Evolutionary conservation across 2,329 filamentous ascomycete species (phyloP).

Genomic region (Diaporthe ampelina): DNA sequence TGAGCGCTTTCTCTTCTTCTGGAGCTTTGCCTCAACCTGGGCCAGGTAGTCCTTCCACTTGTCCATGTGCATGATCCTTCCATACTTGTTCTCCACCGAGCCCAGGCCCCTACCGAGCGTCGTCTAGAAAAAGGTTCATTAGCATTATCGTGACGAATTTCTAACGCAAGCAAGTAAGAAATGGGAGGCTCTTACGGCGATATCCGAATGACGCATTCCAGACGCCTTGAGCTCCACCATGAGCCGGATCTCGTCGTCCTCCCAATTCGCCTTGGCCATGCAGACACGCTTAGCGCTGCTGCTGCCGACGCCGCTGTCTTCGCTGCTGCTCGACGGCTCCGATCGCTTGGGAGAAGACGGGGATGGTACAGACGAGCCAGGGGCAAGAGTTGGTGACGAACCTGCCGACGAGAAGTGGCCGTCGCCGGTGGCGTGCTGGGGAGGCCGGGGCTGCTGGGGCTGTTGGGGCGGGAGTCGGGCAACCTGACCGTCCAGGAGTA

Average conservation of each 20-base stretch:
- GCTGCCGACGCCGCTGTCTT: not conserved
- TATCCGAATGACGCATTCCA: conserved; percentile 17
- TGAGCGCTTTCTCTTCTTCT: not conserved
- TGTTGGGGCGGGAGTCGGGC: not conserved
- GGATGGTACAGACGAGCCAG: too few relatives aligned
- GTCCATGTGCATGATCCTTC: conserved; percentile 15
- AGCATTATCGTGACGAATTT: not conserved
- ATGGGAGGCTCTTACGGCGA: not conserved
- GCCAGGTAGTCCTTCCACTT: not conserved
- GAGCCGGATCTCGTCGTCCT: conserved; percentile 13
- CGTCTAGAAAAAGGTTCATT: not conserved
- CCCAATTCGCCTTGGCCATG: conserved; percentile 11
- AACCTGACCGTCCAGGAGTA: conserved; percentile 1
- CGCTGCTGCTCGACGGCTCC: not conserved
- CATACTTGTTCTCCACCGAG: conserved; percentile 39
- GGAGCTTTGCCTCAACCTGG: not conserved
- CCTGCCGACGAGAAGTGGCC: not conserved
- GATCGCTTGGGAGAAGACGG: not conserved
- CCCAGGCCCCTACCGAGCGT: conserved; percentile 28
- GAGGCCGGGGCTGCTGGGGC: not conserved
- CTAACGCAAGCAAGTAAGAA: not conserved
- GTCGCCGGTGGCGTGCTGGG: not conserved
- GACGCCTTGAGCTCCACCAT: conserved; percentile 28
- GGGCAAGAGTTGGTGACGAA: not conserved
- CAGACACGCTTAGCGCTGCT: not conserved